Evolutionary conservation across 2,329 filamentous ascomycete genomes (phyloP), one percentile per base, ranked within the genome.

Genomic region (Beauveria sp.): DNA sequence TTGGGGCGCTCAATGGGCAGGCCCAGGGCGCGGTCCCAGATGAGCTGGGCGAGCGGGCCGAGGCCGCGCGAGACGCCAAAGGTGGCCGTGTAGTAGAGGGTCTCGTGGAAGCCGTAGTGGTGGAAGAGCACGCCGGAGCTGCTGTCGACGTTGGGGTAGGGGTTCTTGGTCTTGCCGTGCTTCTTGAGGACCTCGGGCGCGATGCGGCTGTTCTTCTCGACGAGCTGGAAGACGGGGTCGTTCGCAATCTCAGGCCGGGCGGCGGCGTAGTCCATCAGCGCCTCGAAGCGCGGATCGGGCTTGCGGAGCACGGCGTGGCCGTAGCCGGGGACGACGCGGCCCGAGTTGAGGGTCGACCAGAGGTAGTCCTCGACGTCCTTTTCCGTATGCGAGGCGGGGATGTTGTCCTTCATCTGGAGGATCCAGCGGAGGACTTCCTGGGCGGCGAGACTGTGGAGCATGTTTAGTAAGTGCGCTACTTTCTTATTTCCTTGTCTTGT

Each of bases 401-500:
- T 93, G 67, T 85, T 79, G 51, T 93, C 86, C 79, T 96, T 90
- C 95, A 99, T 98, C 75, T 96, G 89, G 60, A 97, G 75, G 69
- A 97, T 96, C 90, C 93, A 99, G 71, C 95, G 90, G 65, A 99
- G 86, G 43, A 98, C 95, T 74, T 99, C 95, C 76, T 99, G 95
- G 7, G 95, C 95, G 55, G 95, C 95, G 63, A 99, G 86, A 62
- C 93, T 75, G 24, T 18, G 45, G 43, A 8, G 40, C 30, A 24
- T 45, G 57, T 40, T 52, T 34, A 50, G 38, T 53, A 20, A 7
- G 40, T 40, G 2, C 22, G 26, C 12, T n/a, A 14, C 5, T 20
- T 51, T 51, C 8, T 6, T 22, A 5, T 56, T 51, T 28, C 51
- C 43, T 5, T 34, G 14, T 54, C 6, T 5, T 16, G 18, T 66